These are phyloP conservation scores for Lithospermum erythrorhizon DNA, from an alignment of 257 asterid species.

Conservation along the genomic window DNA sequence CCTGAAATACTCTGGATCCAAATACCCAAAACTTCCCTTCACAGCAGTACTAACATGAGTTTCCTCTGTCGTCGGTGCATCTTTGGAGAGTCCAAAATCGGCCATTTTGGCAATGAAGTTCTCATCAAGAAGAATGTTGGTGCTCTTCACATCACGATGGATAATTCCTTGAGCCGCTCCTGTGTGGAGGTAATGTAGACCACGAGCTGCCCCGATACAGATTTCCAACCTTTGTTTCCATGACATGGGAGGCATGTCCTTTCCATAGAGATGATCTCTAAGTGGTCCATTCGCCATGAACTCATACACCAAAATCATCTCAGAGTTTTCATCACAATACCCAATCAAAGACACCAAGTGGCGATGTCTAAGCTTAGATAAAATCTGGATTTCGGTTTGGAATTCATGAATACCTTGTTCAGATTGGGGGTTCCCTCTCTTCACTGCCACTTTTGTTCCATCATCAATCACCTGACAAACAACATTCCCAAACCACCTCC, in stretches of 20 bases:
- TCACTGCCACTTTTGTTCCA: constrained; percentile 68
- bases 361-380: constrained; percentile 84
- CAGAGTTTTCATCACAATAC: constrained; percentile 74
- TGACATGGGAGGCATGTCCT: constrained; percentile 28
- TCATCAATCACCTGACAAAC: constrained; percentile 61
- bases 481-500: constrained; percentile 90
- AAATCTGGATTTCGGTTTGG: constrained; percentile 82
- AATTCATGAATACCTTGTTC: constrained; percentile 92
- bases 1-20: constrained; percentile 84
- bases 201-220: constrained; percentile 91
- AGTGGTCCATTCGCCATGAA: constrained; percentile 82
- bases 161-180: constrained; percentile 83
- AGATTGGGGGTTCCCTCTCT: constrained; percentile 89
- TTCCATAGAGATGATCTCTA: constrained; percentile 67
- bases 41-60: constrained; percentile 89
- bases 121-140: constrained; percentile 73
- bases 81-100: constrained; percentile 85
- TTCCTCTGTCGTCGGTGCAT: constrained; percentile 45
- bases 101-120: constrained; percentile 79
- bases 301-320: constrained; percentile 89
- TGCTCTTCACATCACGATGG: constrained; percentile 82
- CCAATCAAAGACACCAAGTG: constrained; percentile 86
- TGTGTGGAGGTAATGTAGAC: constrained; percentile 83
- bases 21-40: constrained; percentile 89
- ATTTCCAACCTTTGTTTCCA: constrained; percentile 81